phyloP scores from a whole-genome alignment of 441 rosid genomes.

The Syzygium malaccense region DNA sequence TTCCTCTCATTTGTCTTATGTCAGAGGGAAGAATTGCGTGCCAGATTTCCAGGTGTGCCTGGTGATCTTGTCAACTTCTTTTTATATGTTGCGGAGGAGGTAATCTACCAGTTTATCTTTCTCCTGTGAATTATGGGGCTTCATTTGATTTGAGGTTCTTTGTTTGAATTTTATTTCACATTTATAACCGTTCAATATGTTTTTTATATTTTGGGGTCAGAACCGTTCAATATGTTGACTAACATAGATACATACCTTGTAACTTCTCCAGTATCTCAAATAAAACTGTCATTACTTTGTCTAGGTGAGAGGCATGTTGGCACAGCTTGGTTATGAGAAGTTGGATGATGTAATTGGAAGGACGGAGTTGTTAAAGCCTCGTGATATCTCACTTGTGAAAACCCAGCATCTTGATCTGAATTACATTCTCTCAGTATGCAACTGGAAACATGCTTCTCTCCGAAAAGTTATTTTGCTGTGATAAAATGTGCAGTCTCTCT shows the following conservation, averaged over 20 bases:
- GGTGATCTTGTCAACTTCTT: constrained; percentile 98
- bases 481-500: not conserved
- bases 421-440: constrained; percentile 73
- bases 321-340: constrained; percentile 83
- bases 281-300: not conserved
- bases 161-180: not conserved
- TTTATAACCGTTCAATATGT: not conserved
- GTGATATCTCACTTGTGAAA: constrained; percentile 92
- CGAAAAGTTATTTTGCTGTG: not conserved
- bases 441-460: not conserved
- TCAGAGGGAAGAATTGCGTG: constrained; percentile 96
- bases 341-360: constrained; percentile 90
- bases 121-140: not conserved
- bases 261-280: not conserved
- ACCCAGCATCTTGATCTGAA: constrained; percentile 94
- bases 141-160: not conserved
- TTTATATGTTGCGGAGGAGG: constrained; percentile 99
- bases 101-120: constrained; percentile 17
- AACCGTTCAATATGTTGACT: not conserved
- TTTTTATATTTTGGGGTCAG: too few species aligned
- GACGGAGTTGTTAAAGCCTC: constrained; percentile 62
- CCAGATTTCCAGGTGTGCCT: constrained; percentile 99
- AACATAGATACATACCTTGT: not conserved
- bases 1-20: not conserved
- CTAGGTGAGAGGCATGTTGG: constrained; percentile 93